phyloP scores from a whole-genome alignment of 169 alveolate genomes.

The Plasmodium sp. region DNA sequence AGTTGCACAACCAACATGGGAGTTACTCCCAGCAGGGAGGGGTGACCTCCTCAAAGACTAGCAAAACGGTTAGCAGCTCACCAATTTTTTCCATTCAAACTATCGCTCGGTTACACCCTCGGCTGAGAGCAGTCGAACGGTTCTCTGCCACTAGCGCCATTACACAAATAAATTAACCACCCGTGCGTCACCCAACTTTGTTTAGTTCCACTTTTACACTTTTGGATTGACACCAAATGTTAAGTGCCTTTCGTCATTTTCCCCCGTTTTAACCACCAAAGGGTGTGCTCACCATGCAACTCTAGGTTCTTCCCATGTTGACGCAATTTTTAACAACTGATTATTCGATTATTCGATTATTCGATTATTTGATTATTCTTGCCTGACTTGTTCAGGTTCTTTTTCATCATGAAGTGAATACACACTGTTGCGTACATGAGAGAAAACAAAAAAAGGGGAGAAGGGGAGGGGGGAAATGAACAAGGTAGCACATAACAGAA shows the following conservation, averaged over 20 bases:
- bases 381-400: neutral
- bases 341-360: neutral
- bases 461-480: neutral
- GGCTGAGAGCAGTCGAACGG: neutral
- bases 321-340: neutral
- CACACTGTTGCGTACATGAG: neutral
- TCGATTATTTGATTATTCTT: no score
- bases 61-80: neutral
- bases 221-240: neutral
- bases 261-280: neutral
- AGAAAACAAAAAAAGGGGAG: neutral
- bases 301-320: neutral
- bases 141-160: neutral
- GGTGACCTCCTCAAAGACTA: neutral
- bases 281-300: neutral
- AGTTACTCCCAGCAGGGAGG: neutral
- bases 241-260: neutral
- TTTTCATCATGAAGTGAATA: neutral
- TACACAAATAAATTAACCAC: neutral
- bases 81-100: neutral
- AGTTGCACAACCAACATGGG: neutral
- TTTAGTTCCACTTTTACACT: neutral
- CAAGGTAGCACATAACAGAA: neutral
- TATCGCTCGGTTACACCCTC: neutral
- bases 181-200: neutral